phyloP scores from a whole-genome alignment of 2,329 filamentous ascomycete species.

The Penicillium brasilianum region DNA sequence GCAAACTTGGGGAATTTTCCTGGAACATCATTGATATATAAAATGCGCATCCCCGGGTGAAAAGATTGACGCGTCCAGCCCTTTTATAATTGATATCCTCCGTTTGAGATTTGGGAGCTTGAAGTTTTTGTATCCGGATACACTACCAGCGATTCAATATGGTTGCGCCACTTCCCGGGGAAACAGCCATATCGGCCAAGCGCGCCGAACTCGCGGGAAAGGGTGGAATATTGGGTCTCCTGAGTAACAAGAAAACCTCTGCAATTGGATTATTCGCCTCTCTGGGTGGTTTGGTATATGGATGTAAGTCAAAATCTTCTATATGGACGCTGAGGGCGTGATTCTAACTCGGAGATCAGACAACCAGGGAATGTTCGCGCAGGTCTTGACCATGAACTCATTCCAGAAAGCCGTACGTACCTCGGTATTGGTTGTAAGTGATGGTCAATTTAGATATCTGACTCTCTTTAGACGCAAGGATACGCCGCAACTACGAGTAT shows the following conservation, averaged over 20 bases:
- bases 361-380: conserved; percentile 16
- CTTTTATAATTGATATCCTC: no score
- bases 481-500: conserved; percentile 6
- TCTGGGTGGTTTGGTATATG: conserved; percentile 14
- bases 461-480: neutral
- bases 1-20: neutral
- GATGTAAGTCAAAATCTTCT: neutral
- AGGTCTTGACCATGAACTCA: conserved; percentile 13
- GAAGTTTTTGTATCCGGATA: neutral
- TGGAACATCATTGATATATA: neutral
- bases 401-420: neutral
- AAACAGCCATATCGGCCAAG: conserved; percentile 2
- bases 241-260: conserved; percentile 9
- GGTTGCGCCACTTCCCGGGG: neutral
- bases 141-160: neutral
- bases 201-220: conserved; percentile 10
- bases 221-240: conserved; percentile 8
- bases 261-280: conserved; percentile 12
- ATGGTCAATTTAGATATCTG: neutral
- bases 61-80: neutral
- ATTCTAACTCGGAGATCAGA: neutral
- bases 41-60: neutral
- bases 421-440: rapidly evolving
- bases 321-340: neutral
- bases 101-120: no score